Evolutionary conservation across 192 early-diverging fungal genomes (phyloP).

Genomic region (Umbelopsis sp.): DNA sequence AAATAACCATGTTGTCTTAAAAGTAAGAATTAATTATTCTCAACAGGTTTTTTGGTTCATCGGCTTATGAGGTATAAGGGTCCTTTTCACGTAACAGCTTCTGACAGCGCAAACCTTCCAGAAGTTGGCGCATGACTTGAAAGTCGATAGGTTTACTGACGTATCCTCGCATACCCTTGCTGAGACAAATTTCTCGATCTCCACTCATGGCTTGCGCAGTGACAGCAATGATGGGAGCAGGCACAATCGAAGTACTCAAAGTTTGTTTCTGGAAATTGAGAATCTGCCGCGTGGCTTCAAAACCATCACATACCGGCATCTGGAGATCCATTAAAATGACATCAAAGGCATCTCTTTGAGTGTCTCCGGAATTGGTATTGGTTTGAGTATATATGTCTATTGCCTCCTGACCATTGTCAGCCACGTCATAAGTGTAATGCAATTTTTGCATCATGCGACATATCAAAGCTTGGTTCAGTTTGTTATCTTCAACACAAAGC

Average conservation of each 20-base stretch:
- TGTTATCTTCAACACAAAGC: slow-evolving; percentile 83
- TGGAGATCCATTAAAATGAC: slow-evolving; percentile 87
- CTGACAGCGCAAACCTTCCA: neutral
- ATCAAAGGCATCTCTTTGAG: slow-evolving; percentile 43
- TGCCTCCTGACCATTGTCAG: slow-evolving; percentile 78
- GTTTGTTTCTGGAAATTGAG: slow-evolving; percentile 65
- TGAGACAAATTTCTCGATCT: slow-evolving; percentile 73
- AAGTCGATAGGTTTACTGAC: slow-evolving; percentile 12
- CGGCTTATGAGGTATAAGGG: neutral
- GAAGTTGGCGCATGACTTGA: neutral
- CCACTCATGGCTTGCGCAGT: slow-evolving; percentile 78
- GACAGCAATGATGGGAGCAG: slow-evolving; percentile 68
- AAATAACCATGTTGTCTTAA: too few species aligned
- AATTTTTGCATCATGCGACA: slow-evolving; percentile 73
- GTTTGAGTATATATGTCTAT: slow-evolving; percentile 67
- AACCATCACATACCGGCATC: slow-evolving; percentile 91
- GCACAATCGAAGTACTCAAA: neutral
- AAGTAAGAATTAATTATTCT: too few species aligned
- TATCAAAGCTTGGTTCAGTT: slow-evolving; percentile 84
- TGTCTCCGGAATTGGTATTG: slow-evolving; percentile 20
- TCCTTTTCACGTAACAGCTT: neutral
- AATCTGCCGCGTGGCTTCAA: slow-evolving; percentile 85
- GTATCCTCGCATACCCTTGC: slow-evolving; percentile 57
- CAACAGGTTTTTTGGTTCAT: too few species aligned
- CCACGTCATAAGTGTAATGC: slow-evolving; percentile 77